Percentiles rank a stretch among this genome's conserved stretches.
phyloP scores from a whole-genome alignment of 108 stramenopile species.

The Aureococcus anophagefferens region DNA sequence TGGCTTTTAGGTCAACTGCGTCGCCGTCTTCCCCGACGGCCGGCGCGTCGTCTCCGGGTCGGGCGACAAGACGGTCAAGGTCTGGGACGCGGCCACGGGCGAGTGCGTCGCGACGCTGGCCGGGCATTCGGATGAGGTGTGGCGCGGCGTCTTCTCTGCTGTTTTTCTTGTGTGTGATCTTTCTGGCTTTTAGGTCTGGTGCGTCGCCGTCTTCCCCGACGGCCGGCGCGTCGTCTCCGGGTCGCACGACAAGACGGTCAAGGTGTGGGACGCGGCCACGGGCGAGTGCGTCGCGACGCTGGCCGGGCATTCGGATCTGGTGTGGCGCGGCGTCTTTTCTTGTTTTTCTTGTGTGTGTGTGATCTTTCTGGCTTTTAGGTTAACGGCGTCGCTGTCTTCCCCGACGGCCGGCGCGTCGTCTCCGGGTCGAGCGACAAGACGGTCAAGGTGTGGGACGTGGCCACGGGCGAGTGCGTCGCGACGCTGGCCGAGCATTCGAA shows the following conservation, averaged over 20 bases:
- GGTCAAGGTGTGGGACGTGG: background rate
- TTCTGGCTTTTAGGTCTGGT: no score
- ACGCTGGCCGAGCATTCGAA: constrained; percentile 34
- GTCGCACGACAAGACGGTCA: background rate
- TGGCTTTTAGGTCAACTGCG: no score
- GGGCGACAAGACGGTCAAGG: background rate
- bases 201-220: background rate
- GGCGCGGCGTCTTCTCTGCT: no score
- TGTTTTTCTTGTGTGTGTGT: no score
- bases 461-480: background rate
- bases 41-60: background rate
- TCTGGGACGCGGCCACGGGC: background rate
- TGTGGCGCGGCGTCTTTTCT: no score
- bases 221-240: background rate
- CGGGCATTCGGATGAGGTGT: no score
- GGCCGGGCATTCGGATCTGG: background rate
- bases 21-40: background rate
- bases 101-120: no score
- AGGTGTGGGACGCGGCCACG: background rate
- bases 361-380: background rate
- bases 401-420: background rate
- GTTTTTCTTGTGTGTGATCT: no score
- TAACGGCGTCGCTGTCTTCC: background rate
- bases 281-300: background rate
- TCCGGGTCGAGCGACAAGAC: background rate